These are phyloP conservation scores for Acrodontium crateriforme DNA, from an alignment of 2,329 filamentous ascomycete species.

Conservation along the genomic window DNA sequence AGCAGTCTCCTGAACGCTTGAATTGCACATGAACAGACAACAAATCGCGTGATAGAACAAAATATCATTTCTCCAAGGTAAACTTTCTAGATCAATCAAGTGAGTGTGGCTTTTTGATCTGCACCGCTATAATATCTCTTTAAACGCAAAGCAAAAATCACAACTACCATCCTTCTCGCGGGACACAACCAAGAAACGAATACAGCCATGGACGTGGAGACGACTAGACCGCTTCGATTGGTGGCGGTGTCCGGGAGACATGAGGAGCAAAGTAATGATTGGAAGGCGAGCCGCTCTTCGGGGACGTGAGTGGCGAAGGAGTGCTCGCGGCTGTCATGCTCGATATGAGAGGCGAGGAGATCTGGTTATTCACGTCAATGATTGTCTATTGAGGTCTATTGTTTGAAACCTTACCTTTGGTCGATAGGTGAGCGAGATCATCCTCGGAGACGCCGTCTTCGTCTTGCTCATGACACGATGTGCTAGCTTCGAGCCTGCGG, in stretches of 20 bases:
- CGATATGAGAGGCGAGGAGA: conserved; percentile 15
- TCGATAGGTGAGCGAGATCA: conserved; percentile 8
- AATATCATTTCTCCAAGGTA: too few species aligned
- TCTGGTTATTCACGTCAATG: conserved; percentile 8
- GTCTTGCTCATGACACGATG: conserved; percentile 1
- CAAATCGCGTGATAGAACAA: too few species aligned
- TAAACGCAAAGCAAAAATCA: too few species aligned
- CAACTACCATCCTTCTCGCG: too few species aligned
- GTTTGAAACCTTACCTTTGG: conserved; percentile 11
- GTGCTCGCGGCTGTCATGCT: conserved; percentile 9
- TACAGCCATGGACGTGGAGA: too few species aligned
- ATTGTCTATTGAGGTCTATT: not conserved
- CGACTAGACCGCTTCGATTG: too few species aligned
- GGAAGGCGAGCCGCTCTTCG: not conserved
- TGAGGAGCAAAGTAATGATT: not conserved
- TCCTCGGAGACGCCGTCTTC: conserved; percentile 3
- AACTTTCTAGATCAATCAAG: too few species aligned
- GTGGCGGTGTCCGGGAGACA: conserved; percentile 1
- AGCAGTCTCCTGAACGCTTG: too few species aligned
- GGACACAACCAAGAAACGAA: too few species aligned
- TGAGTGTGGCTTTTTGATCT: too few species aligned
- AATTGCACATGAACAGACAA: too few species aligned
- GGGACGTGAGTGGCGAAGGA: conserved; percentile 2
- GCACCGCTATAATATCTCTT: too few species aligned
- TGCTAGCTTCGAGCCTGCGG: not conserved